These are phyloP conservation scores for Termitomyces sp. DNA, from an alignment of 768 basidiomycete species.

Conservation along the genomic window DNA sequence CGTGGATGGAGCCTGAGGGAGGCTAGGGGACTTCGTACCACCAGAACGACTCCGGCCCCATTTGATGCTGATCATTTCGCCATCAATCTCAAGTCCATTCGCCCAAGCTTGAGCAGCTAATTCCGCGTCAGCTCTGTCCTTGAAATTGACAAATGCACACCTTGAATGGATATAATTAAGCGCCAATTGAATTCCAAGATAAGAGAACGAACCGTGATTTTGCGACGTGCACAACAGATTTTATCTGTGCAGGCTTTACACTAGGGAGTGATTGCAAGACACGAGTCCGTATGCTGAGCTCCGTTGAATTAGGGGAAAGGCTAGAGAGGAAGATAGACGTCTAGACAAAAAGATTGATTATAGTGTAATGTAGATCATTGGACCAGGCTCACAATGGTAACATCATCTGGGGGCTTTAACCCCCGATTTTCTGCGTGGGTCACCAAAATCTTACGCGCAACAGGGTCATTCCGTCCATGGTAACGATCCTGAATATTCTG, in stretches of 20 bases:
- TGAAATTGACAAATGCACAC: slow-evolving; percentile 96
- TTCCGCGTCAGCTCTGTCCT: slow-evolving; percentile 77
- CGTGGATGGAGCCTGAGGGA: slow-evolving; percentile 14
- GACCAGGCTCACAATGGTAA: slow-evolving; percentile 60
- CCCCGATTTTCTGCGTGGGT: slow-evolving; percentile 79
- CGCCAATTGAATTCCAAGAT: background rate
- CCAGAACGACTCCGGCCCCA: slow-evolving; percentile 79
- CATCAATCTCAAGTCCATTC: slow-evolving; percentile 85
- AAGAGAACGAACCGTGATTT: slow-evolving; percentile 57
- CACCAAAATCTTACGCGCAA: slow-evolving; percentile 84
- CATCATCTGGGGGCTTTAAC: slow-evolving; percentile 85
- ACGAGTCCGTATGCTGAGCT: slow-evolving; percentile 66
- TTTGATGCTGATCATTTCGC: slow-evolving; percentile 64
- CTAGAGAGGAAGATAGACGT: slow-evolving; percentile 84
- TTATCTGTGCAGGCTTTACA: slow-evolving; percentile 59
- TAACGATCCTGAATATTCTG: slow-evolving; percentile 96
- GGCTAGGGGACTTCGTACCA: slow-evolving; percentile 25
- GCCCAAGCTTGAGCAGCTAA: slow-evolving; percentile 84
- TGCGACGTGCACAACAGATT: slow-evolving; percentile 80
- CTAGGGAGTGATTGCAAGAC: slow-evolving; percentile 65
- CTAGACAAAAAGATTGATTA: slow-evolving; percentile 29
- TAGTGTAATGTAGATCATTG: background rate
- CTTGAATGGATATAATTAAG: slow-evolving; percentile 27
- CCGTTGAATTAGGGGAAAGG: slow-evolving; percentile 64
- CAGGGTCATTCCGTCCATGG: slow-evolving; percentile 89